phyloP scores from a whole-genome alignment of 2,329 filamentous ascomycete species.

The Berkeleyomyces rouxiae region DNA sequence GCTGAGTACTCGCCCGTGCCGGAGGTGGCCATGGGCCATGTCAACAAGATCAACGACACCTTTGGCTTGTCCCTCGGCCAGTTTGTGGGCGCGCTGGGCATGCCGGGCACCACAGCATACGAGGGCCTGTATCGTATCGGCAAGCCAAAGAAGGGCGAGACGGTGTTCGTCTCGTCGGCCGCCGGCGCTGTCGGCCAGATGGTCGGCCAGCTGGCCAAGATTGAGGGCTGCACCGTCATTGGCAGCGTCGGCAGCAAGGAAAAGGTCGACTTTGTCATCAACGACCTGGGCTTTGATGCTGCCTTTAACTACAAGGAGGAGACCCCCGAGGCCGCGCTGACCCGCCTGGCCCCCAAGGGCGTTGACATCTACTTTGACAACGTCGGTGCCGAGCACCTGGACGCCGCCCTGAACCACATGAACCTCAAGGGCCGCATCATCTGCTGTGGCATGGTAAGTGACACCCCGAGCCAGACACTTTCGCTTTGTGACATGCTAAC shows the following conservation, averaged over 20 bases:
- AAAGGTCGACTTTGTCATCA: constrained; percentile 51
- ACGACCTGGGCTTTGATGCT: constrained; percentile 34
- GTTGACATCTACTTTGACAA: constrained; percentile 52
- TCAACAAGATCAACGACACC: constrained; percentile 50
- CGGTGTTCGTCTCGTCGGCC: constrained; percentile 67
- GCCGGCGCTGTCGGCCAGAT: constrained; percentile 69
- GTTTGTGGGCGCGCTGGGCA: constrained; percentile 54
- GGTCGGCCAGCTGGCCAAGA: constrained; percentile 71
- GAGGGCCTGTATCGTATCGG: constrained; percentile 51
- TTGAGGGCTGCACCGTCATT: constrained; percentile 61
- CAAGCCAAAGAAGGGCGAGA: constrained; percentile 48
- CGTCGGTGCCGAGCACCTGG: constrained; percentile 35
- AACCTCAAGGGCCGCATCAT: constrained; percentile 51
- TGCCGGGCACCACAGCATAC: constrained; percentile 51
- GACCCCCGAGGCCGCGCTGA: constrained; percentile 48
- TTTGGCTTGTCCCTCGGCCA: constrained; percentile 45
- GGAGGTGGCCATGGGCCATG: constrained; percentile 24
- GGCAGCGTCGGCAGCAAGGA: constrained; percentile 66
- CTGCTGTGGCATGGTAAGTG: constrained; percentile 41
- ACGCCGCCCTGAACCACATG: constrained; percentile 28
- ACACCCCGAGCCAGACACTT: neutral
- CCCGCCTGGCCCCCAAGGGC: constrained; percentile 55
- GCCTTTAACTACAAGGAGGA: constrained; percentile 88
- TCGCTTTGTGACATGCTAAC: neutral
- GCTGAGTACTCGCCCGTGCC: constrained; percentile 52